Evolutionary conservation across 352 stramenopile genomes (phyloP).

Genomic region (Peronospora farinosa): DNA sequence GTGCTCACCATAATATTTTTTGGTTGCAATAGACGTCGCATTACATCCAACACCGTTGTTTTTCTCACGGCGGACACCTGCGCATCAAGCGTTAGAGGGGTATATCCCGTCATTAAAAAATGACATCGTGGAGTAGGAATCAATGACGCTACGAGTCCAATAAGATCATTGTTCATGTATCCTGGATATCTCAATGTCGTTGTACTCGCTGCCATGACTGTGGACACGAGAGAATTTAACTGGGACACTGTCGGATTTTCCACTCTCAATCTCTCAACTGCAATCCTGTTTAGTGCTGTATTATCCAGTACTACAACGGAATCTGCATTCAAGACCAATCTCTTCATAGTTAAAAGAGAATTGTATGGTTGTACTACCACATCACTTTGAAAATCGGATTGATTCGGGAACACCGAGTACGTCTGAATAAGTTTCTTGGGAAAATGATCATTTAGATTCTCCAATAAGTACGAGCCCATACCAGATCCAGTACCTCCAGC

Average conservation of each 20-base stretch:
- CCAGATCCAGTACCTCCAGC: constrained; percentile 97
- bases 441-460: constrained; percentile 99
- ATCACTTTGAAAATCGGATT: constrained; percentile 89
- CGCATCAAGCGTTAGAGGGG: constrained; percentile 92
- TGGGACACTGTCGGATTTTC: constrained; percentile 95
- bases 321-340: constrained; percentile 97
- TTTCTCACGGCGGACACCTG: constrained; percentile 92
- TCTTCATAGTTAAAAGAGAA: constrained; percentile 98
- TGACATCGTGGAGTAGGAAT: constrained; percentile 98
- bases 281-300: constrained; percentile 96
- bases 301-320: constrained; percentile 99
- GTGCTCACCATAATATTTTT: constrained; percentile 99
- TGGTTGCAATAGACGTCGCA: constrained; percentile 91
- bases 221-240: constrained; percentile 97
- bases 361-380: constrained; percentile 99
- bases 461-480: constrained; percentile 99
- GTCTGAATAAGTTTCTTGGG: constrained; percentile 99
- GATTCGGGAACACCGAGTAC: constrained; percentile 99
- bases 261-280: constrained; percentile 92
- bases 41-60: constrained; percentile 98
- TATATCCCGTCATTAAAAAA: constrained; percentile 99
- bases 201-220: constrained; percentile 98
- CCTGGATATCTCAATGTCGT: constrained; percentile 95
- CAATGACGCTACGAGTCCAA: constrained; percentile 95
- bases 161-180: constrained; percentile 99